Percentiles rank a stretch among this genome's conserved stretches.
These are phyloP conservation scores for Cylindricascospora bacillispora DNA, from an alignment of 1,139 yeast species.

Conservation along the genomic window DNA sequence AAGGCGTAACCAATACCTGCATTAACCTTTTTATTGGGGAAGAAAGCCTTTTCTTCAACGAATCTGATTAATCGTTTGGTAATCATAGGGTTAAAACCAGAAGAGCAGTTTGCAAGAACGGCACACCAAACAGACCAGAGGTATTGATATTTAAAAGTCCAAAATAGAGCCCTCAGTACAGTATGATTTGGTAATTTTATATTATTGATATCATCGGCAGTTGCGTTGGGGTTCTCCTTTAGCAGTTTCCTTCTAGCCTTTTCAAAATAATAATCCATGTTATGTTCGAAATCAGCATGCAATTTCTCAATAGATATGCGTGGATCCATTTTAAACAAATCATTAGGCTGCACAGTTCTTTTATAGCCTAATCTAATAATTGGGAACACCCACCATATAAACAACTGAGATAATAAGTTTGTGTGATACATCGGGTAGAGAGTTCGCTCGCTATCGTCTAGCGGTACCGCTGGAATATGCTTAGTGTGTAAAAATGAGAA, in stretches of 20 bases:
- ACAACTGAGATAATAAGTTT: conserved; percentile 28
- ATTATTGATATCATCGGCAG: conserved; percentile 22
- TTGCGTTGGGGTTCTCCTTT: conserved; percentile 23
- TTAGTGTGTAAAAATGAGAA: conserved; percentile 30
- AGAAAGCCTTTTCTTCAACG: conserved; percentile 29
- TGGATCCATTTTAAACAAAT: conserved; percentile 42
- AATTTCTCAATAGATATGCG: conserved; percentile 40
- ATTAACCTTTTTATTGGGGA: conserved; percentile 26
- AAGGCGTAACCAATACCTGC: conserved; percentile 51
- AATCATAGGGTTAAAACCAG: conserved; percentile 40
- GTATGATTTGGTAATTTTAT: conserved; percentile 32
- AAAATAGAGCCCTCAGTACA: conserved; percentile 36
- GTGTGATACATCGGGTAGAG: conserved; percentile 31
- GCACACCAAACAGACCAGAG: conserved; percentile 33
- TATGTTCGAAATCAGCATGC: conserved; percentile 28
- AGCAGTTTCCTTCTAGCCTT: conserved; percentile 22
- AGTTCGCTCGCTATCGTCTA: conserved; percentile 34
- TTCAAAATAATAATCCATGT: conserved; percentile 30
- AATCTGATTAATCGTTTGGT: conserved; percentile 42
- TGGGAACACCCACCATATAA: conserved; percentile 52
- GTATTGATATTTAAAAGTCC: conserved; percentile 45
- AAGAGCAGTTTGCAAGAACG: conserved; percentile 36
- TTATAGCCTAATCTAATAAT: conserved; percentile 50
- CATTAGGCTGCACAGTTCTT: conserved; percentile 52
- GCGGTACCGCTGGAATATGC: conserved; percentile 42